Percentiles rank a stretch among this genome's conserved stretches.
Conservation (phyloP, 257 asterid genomes). For the Ballota nigra region DNA sequence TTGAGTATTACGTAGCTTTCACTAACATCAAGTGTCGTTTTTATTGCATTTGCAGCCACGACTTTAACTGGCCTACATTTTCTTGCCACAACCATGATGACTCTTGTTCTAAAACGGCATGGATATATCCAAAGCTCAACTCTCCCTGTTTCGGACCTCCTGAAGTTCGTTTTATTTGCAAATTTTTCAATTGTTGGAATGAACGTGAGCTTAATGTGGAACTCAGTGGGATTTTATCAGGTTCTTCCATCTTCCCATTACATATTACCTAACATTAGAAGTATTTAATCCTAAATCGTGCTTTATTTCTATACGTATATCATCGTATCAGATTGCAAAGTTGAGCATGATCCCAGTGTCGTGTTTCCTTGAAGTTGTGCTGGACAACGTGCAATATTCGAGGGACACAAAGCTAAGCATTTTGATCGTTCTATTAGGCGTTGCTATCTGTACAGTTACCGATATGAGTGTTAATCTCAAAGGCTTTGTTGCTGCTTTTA, state of each 20-base stretch:
- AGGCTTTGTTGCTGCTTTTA: constrained; percentile 84
- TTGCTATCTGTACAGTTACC: constrained; percentile 91
- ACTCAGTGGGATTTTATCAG: constrained; percentile 97
- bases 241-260: constrained; percentile 26
- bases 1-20: neutral
- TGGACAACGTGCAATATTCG: constrained; percentile 77
- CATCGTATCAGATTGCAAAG: constrained; percentile 82
- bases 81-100: constrained; percentile 79
- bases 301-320: neutral
- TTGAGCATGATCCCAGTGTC: constrained; percentile 94
- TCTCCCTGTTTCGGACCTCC: constrained; percentile 68
- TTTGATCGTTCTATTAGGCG: constrained; percentile 79
- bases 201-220: constrained; percentile 98
- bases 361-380: constrained; percentile 78
- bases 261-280: neutral
- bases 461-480: constrained; percentile 88
- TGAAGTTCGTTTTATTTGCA: constrained; percentile 76
- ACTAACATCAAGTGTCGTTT: neutral
- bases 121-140: constrained; percentile 94
- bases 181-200: constrained; percentile 94
- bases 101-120: constrained; percentile 72
- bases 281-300: neutral
- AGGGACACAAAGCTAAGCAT: constrained; percentile 95
- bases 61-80: constrained; percentile 89
- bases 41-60: constrained; percentile 62